Base-by-base conservation (phyloP, 1,284 basidiomycete species). In the Sanghuangporus sanghuang region DNA sequence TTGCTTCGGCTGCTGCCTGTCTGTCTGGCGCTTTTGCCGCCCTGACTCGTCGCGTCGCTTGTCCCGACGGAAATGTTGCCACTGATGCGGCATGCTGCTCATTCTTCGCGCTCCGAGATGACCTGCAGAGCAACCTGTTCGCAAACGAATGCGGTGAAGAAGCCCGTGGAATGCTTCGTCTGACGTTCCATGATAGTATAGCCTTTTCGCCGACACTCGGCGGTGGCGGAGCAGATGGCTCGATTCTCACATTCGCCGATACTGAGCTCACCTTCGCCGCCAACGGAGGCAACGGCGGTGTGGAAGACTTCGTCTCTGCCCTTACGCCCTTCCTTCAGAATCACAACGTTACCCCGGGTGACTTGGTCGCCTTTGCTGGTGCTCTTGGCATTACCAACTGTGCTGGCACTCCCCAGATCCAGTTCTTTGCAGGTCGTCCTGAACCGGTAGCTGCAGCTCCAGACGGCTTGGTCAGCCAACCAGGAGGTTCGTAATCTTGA, bases 161-260 rank as follows among this genome's bases (percentile, higher is more conserved):
- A 57, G 77, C 75, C 21, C 79, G 78, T 67, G 77, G 78, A 63
- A 74, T 77, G 12, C 68, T 80, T 50, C 76, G 79, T 39, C 65
- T 80, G 64, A 74, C 78, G 23, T 80, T 80, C 72, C 79, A 80
- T 68, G 79, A 80, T 62, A 77, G 77, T 48, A 78, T 78, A 57
- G 78, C 76, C 3, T 76, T 73, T 63, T 79, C 78, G 2, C 67
- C 65, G 6, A 68, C 67, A 2, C 42, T 55, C 39, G 66, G 36
- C 21, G 58, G 76, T 32, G 76, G 76, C 61, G 77, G 77, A 21
- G 76, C 77, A 35, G 78, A 79, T 57, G 78, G 78, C 21, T 77
- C 76, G 7, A 74, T 78, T 65, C 71, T 78, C 49, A 71, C 69
- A 6, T 78, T 78, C 67, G 69, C 67, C 44, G 68, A 73, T 14